These are phyloP conservation scores for Auriculariales sp. DNA, from an alignment of 768 basidiomycete species.

Conservation along the genomic window DNA sequence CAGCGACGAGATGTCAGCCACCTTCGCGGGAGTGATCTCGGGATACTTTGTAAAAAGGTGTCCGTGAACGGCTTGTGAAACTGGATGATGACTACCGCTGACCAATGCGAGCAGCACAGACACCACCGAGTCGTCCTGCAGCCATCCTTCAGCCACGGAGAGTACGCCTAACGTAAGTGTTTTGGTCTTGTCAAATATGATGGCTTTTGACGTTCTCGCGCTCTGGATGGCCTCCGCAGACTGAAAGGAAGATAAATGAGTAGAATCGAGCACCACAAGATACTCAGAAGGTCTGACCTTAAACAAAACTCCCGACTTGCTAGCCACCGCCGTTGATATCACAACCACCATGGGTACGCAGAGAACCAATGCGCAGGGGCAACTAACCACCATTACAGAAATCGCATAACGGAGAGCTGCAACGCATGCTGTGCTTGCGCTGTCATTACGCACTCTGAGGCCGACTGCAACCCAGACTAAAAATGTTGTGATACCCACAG, in stretches of 20 bases:
- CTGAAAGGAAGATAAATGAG: neutral
- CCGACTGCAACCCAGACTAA: slow-evolving; percentile 23
- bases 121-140: neutral
- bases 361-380: neutral
- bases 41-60: neutral
- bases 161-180: slow-evolving; percentile 3
- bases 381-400: neutral
- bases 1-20: slow-evolving; percentile 15
- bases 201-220: neutral
- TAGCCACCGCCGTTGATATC: neutral
- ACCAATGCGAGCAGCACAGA: slow-evolving; percentile 18
- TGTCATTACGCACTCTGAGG: slow-evolving; percentile 14
- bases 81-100: slow-evolving; percentile 6
- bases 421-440: slow-evolving; percentile 16
- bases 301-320: neutral
- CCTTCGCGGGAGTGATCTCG: neutral
- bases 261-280: neutral
- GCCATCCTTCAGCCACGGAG: neutral
- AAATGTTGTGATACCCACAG: slow-evolving; percentile 12
- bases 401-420: slow-evolving; percentile 16
- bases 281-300: neutral
- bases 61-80: neutral
- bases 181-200: slow-evolving; percentile 6
- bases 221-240: neutral
- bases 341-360: neutral